Evolutionary conservation across 2,329 filamentous ascomycete species (phyloP), one percentile per base, ranked within the genome.

Genomic region (Cadophora gregata): DNA sequence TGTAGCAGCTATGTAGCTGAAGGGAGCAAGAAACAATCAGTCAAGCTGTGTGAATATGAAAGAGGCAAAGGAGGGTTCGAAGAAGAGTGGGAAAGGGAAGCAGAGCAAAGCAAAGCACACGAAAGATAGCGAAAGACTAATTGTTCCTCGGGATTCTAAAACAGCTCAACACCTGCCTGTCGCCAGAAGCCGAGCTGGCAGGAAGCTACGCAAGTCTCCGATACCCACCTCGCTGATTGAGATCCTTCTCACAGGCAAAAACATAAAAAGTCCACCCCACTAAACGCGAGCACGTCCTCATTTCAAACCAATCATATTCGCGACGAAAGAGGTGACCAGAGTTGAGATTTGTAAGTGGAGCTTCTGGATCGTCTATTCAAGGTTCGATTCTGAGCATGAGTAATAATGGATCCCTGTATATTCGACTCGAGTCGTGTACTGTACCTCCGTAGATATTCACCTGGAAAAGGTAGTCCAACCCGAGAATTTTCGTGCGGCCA

Each of bases 111-210:
- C 5, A 5, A 36, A 36, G 12, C 31, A 36, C 31, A 42, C 7
- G 6, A 21, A 47, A 47, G 42, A 47, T 21, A 47, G 42, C 42
- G 12, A 47, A 47, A 47, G 42, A 56, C 5, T 31, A 24, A 24
- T 31, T n/a, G 24, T 58, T 58, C 55, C 21, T 58, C 55, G 55
- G 55, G 55, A 58, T 58, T 58, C 55, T 58, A 58, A 38, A 58
- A 58, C 55, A 58, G 33, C 55, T 58, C 55, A 56, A 56, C 31
- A 10, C 53, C 33, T 12, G n/a, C 53, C 33, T n/a, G 33, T 58
- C 55, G 55, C 55, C 33, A 58, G 55, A 58, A 58, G 55, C 55
- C 55, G 55, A 58, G 50, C 42, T 47, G 10, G 14, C 19, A 24
- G 42, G 12, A 42, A 58, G 55, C 55, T 58, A 38, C 55, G 55